Conservation (phyloP, 257 asterid genomes). For the Cruciata laevipes region DNA sequence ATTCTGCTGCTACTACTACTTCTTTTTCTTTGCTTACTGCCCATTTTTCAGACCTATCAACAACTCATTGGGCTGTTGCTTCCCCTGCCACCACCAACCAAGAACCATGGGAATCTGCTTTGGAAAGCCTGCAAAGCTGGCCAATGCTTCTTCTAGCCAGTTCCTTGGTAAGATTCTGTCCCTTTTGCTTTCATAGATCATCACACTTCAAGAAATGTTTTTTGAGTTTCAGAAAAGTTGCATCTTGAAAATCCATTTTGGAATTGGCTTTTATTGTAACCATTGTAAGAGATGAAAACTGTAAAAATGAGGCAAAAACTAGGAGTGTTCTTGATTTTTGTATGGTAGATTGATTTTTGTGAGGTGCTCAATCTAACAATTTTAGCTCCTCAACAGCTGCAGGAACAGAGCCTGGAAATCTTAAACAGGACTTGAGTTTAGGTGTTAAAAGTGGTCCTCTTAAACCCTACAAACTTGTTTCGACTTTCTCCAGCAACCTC, state of each 20-base stretch:
- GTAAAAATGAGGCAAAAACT: neutral
- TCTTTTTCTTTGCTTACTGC: slow-evolving; percentile 9
- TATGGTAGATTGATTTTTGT: neutral
- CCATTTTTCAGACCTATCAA: slow-evolving; percentile 2
- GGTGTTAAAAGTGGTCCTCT: slow-evolving; percentile 8
- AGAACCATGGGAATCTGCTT: slow-evolving; percentile 61
- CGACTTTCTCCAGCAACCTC: slow-evolving; percentile 34
- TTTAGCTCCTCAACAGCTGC: slow-evolving; percentile 25
- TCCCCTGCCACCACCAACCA: neutral
- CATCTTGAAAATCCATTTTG: neutral
- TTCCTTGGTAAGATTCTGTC: slow-evolving; percentile 38
- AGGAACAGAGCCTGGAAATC: slow-evolving; percentile 24
- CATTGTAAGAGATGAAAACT: neutral
- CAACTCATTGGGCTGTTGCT: neutral
- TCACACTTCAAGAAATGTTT: neutral
- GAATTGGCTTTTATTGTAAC: neutral
- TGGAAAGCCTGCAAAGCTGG: slow-evolving; percentile 62
- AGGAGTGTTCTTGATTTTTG: neutral
- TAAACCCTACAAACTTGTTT: slow-evolving; percentile 22
- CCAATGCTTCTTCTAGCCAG: slow-evolving; percentile 81
- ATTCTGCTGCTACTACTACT: slow-evolving; percentile 3
- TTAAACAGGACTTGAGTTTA: slow-evolving; percentile 18
- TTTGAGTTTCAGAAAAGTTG: neutral
- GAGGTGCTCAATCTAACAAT: neutral
- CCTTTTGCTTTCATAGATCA: slow-evolving; percentile 7